These are phyloP conservation scores for Brassica balearica DNA, from an alignment of 441 rosid species.

Conservation along the genomic window DNA sequence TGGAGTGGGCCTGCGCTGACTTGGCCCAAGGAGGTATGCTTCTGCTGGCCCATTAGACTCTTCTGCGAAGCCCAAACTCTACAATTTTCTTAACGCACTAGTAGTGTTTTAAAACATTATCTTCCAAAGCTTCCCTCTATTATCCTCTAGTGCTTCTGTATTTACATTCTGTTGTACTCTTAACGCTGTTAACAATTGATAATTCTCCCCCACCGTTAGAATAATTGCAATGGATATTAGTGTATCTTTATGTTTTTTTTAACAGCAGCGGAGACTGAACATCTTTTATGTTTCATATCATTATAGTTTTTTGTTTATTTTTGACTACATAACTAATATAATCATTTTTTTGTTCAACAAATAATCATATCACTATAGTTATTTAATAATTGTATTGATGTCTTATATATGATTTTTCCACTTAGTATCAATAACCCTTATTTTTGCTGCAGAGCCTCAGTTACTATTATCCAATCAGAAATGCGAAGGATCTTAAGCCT, in stretches of 20 bases:
- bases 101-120: constrained; percentile 30
- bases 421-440: constrained; percentile 18
- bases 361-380: not conserved
- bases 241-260: not conserved
- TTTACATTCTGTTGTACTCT: constrained; percentile 21
- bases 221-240: not conserved
- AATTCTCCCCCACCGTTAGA: not conserved
- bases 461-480: constrained; percentile 19
- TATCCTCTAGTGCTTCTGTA: constrained; percentile 28
- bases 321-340: not conserved
- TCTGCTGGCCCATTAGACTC: too few relatives aligned
- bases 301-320: not conserved
- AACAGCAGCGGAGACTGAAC: constrained; percentile 7
- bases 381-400: constrained; percentile 5
- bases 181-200: constrained; percentile 7
- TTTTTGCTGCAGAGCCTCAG: constrained; percentile 13
- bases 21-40: too few relatives aligned
- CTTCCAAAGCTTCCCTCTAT: constrained; percentile 23
- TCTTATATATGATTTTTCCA: not conserved
- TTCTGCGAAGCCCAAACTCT: too few relatives aligned
- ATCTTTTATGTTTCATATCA: not conserved
- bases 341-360: too few relatives aligned
- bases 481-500: constrained; percentile 15
- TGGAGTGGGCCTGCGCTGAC: too few relatives aligned
- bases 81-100: constrained; percentile 39